Base-by-base conservation (phyloP, 1,139 yeast genomes). In the Nematodospora anomalae region DNA sequence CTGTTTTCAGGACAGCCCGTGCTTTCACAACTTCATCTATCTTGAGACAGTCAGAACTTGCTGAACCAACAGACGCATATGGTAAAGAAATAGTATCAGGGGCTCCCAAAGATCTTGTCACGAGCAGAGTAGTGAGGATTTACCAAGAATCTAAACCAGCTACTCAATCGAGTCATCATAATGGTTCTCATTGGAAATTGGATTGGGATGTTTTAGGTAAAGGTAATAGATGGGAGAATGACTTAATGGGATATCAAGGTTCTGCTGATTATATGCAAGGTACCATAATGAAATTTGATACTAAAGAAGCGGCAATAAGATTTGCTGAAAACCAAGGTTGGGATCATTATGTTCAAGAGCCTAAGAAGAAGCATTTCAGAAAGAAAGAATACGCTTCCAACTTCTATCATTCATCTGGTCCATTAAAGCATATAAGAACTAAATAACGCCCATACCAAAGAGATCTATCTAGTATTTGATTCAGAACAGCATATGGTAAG, bases 161-260 rank as follows among this genome's bases (percentile, higher is more conserved):
- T 29, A 86, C 94, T 22, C 96, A 87, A 64, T 79, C 87, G 28
- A 87, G 90, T 11, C 61, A 65, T 43, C 67, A 69, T 52, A 74
- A 77, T 52, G 74, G 76, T 11, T 59, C 62, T 45, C 65, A 64
- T 50, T 87, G 96, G 96, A 79, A 78, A 55, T 57, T 87, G 45
- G 95, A 87, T 62, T 87, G 94, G 92, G 95, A 87, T 54, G 76
- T 84, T 28, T 67, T 83, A 40, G 82, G 82, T 32, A 79, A 83
- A 52, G 88, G 85, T 27, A 80, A 86, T 67, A 71, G 95, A 57
- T 87, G 95, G 95, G 95, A 86, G 58, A 86, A 87, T 61, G 94
- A 86, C 55, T 69, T 86, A 55, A 87, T 86, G 64, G 96, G 96
- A 12, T 87, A 85, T 70, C 90, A 86, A 52, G 77, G 87, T 25